phyloP scores from a whole-genome alignment of 768 basidiomycete species.

The Tricholoma furcatifolium region DNA sequence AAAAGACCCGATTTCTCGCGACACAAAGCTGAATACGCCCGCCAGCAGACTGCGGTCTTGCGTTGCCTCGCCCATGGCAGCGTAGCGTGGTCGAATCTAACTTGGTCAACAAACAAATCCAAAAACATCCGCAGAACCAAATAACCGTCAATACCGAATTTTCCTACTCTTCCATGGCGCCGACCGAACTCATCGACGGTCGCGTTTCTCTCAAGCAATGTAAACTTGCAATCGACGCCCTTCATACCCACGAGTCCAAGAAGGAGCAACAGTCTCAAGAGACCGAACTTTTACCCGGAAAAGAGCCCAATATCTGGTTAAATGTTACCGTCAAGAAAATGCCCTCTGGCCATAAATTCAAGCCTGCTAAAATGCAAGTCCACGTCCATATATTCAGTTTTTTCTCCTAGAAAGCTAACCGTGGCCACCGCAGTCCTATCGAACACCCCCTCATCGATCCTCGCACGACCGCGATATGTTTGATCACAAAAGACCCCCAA shows the following conservation, averaged over 20 bases:
- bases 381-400: neutral
- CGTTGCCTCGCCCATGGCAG: constrained; percentile 15
- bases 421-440: constrained; percentile 53
- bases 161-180: constrained; percentile 33
- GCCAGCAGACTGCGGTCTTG: constrained; percentile 47
- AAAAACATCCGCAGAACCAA: constrained; percentile 6
- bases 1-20: constrained; percentile 71
- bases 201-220: constrained; percentile 74
- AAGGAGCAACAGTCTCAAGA: constrained; percentile 64
- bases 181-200: constrained; percentile 60
- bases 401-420: constrained; percentile 3
- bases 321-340: constrained; percentile 86
- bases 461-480: constrained; percentile 74
- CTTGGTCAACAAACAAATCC: too few species aligned
- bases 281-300: constrained; percentile 70
- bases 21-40: constrained; percentile 67
- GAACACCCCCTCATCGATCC: constrained; percentile 84
- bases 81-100: too few species aligned
- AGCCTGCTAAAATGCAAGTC: constrained; percentile 82
- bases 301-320: constrained; percentile 88
- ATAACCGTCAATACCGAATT: constrained; percentile 18
- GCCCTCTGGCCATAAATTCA: constrained; percentile 69
- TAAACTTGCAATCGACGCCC: constrained; percentile 73
- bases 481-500: constrained; percentile 96
- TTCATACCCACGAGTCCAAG: constrained; percentile 70